Evolutionary conservation across 2,329 filamentous ascomycete species (phyloP), one percentile per base, ranked within the genome.

Genomic region (Clarireedia hainanense): DNA sequence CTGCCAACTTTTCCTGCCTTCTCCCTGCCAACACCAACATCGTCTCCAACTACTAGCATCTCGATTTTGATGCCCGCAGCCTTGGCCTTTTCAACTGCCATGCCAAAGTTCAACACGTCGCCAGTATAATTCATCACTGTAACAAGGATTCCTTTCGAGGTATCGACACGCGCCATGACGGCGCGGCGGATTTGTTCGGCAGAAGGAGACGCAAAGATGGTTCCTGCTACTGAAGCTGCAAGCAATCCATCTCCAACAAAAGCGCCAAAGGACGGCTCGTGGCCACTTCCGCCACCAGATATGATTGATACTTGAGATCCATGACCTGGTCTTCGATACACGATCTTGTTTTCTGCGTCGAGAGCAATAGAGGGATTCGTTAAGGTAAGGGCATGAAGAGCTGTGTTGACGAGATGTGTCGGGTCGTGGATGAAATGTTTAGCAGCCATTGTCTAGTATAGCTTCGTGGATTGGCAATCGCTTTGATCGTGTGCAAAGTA

Each of bases 91-190:
- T 96, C 92, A 7, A 94, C 89, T 0, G 86, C 91, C 80, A 96
- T 86, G 55, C 91, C 91, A 68, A 96, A 96, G 73, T 96, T 95
- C 63, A 96, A 79, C 53, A 96, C 82, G 69, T 91, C 88, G 39
- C 88, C 88, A 1, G 90, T 95, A 72, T 95, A 95, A 71, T 96
- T 96, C 89, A 95, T 96, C 30, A 95, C 88, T 5, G 91, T 85
- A n/a, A 96, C 87, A 42, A 96, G 71, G 1, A 96, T 87, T 24
- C 91, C 92, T 59, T 82, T 80, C 46, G 80, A 77, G 3, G 80
- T 79, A 58, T 88, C 83, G 3, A 95, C 87, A 20, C 88, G 79
- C 43, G 83, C 80, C 67, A 85, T 80, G 52, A 95, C 86, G 57
- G 85, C 89, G 62, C 81, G 77, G 55, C 89, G 82, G 54, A 96